Percentiles rank a stretch among this genome's conserved stretches.
These are phyloP conservation scores for Penicillium turbatum DNA, from an alignment of 495 filamentous ascomycete genomes.

Conservation along the genomic window DNA sequence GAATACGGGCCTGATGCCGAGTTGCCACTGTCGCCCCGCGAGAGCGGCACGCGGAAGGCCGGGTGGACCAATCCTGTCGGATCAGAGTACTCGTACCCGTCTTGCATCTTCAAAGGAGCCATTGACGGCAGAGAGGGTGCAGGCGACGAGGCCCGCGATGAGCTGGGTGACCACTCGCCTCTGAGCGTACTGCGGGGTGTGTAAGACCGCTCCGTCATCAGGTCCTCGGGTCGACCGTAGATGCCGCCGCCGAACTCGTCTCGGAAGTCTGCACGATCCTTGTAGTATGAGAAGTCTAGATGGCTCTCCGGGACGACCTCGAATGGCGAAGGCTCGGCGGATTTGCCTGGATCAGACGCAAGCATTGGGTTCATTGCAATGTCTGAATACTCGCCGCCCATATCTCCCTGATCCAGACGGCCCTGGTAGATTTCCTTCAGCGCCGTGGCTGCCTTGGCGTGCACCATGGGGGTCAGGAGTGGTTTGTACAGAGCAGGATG, in stretches of 20 bases:
- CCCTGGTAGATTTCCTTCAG: constrained; percentile 78
- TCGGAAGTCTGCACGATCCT: constrained; percentile 80
- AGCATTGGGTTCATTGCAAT: constrained; percentile 78
- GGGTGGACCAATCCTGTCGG: constrained; percentile 30
- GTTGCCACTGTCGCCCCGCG: constrained; percentile 25
- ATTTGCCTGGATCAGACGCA: constrained; percentile 67
- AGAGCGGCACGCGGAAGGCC: constrained; percentile 34
- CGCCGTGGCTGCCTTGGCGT: constrained; percentile 78
- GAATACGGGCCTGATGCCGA: constrained; percentile 29
- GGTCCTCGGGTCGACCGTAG: constrained; percentile 63
- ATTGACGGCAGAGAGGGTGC: constrained; percentile 34
- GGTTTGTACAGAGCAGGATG: constrained; percentile 87
- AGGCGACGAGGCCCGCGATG: constrained; percentile 47
- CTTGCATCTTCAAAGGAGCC: constrained; percentile 24
- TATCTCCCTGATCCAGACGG: constrained; percentile 61
- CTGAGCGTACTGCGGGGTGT: constrained; percentile 57
- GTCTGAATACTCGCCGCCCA: constrained; percentile 64
- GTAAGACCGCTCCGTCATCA: constrained; percentile 58
- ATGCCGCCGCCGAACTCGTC: constrained; percentile 81
- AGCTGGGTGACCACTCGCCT: constrained; percentile 38
- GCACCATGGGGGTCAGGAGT: constrained; percentile 93
- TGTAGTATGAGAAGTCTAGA: constrained; percentile 93
- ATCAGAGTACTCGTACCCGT: constrained; percentile 26
- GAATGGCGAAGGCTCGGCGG: constrained; percentile 52
- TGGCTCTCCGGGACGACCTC: constrained; percentile 85